Conservation (phyloP, 495 filamentous ascomycete species). For the Podospora appendiculata region DNA sequence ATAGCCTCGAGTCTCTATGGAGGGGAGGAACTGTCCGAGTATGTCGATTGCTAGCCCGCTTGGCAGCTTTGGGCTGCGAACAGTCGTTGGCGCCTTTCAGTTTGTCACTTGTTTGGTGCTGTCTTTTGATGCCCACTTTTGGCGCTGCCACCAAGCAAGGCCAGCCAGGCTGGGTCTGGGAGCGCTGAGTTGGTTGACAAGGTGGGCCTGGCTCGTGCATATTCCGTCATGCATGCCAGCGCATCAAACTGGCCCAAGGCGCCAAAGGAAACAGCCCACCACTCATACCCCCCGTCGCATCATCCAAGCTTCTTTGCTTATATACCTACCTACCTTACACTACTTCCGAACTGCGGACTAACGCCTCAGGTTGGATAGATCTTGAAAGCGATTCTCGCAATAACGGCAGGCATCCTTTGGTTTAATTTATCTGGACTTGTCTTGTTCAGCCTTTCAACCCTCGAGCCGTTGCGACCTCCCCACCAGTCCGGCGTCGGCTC, state of each 20-base stretch:
- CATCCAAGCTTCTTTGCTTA: slow-evolving; percentile 27
- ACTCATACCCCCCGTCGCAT: slow-evolving; percentile 26
- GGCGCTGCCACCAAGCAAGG: slow-evolving; percentile 10
- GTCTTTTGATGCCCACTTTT: slow-evolving; percentile 8
- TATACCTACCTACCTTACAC: slow-evolving; percentile 13
- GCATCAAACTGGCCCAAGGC: slow-evolving; percentile 44
- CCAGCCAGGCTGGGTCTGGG: slow-evolving; percentile 15
- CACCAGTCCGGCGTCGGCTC: no score
- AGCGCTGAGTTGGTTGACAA: slow-evolving; percentile 28
- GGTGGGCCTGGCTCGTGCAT: slow-evolving; percentile 47
- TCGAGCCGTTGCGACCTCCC: neutral
- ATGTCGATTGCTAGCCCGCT: neutral
- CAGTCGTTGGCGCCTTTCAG: no score
- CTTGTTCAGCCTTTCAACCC: slow-evolving; percentile 6
- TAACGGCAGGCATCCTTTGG: slow-evolving; percentile 1
- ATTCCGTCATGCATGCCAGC: slow-evolving; percentile 53
- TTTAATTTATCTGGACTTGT: neutral
- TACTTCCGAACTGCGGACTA: slow-evolving; percentile 23
- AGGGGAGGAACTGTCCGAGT: neutral
- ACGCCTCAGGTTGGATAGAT: slow-evolving; percentile 23
- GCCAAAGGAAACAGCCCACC: slow-evolving; percentile 35
- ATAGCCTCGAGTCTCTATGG: slow-evolving; percentile 1
- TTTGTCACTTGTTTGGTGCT: neutral
- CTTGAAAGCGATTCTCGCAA: neutral
- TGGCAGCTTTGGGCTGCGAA: neutral